phyloP scores from a whole-genome alignment of 1,284 basidiomycete genomes.

The Waitea zeae region DNA sequence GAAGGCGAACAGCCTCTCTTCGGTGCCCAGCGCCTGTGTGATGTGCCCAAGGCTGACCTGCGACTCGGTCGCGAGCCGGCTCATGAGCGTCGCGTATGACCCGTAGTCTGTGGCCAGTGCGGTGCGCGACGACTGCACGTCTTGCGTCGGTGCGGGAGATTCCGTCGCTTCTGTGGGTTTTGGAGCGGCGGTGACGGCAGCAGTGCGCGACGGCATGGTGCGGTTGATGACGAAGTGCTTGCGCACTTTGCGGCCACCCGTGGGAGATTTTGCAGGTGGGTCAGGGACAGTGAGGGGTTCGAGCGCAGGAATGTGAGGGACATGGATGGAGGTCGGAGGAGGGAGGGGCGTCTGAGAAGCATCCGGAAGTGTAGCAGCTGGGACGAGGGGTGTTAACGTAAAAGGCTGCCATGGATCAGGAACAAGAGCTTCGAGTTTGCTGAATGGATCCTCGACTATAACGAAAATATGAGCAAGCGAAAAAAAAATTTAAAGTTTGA shows the following conservation, averaged over 20 bases:
- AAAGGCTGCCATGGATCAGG: constrained; percentile 38
- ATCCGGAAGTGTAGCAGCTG: constrained; percentile 15
- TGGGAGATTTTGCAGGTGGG: constrained; percentile 38
- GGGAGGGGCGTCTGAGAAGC: constrained; percentile 11
- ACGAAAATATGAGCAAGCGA: constrained; percentile 7
- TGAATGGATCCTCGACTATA: constrained; percentile 64
- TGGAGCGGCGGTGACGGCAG: too few relatives aligned
- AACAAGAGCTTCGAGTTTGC: constrained; percentile 40
- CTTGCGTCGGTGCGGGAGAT: too few relatives aligned
- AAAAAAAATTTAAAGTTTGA: constrained; percentile 1
- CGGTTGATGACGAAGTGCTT: constrained; percentile 12
- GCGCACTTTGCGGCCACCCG: constrained; percentile 21
- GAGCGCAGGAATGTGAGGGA: constrained; percentile 7
- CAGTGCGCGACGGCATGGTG: too few relatives aligned
- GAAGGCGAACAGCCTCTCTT: not conserved
- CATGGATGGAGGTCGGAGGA: constrained; percentile 14
- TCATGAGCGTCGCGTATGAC: too few relatives aligned
- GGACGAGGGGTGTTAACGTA: constrained; percentile 36
- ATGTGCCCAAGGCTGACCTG: too few relatives aligned
- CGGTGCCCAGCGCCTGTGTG: constrained; percentile 22
- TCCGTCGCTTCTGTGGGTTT: too few relatives aligned
- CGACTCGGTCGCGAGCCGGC: too few relatives aligned
- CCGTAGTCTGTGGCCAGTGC: too few relatives aligned
- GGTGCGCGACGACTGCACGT: too few relatives aligned
- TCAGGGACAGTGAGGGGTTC: constrained; percentile 26